Evolutionary conservation across 768 basidiomycete genomes (phyloP), one percentile per base, ranked within the genome.

Genomic region (Tulasnella sp.): DNA sequence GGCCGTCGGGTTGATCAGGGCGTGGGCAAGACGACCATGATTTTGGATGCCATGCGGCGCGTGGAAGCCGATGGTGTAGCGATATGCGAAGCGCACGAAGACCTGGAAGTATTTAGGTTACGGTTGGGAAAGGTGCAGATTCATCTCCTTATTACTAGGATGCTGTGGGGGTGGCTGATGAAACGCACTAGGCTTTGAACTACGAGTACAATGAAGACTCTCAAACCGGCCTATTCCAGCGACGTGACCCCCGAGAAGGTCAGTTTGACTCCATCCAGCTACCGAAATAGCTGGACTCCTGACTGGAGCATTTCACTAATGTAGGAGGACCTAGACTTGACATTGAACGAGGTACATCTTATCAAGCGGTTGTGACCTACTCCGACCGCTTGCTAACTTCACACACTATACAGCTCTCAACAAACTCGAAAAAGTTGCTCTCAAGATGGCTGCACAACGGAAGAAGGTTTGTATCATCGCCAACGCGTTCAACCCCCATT

Each of bases 191-290:
- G 70, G 88, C 91, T 14, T 80, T 94, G 44, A 91, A 94, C 76
- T 94, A 88, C 77, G 94, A 96, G 78, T 94, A 85, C 81, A 88
- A 90, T 74, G 91, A 92, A 80, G 90, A 92, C 78, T 89, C 88
- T 34, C 90, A 92, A 39, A 78, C 75, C 29, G 88, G 88, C 8
- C 79, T 95, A 26, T 94, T 94, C 80, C 90, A 91, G 77, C 81
- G 92, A 71, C 83, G 88, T 40, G 92, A 96, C 81, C 92, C 93
- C 19, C 80, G 89, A 78, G 92, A 95, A 84, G 91, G 87, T 84
- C 65, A 32, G 75, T n/a, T 6, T 47, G 6, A 22, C 37, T 9
- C n/a, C 47, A 64, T 71, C 39, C 40, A 4, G 35, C 17, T 22
- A 32, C 68, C 5, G n/a, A 29, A 41, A n/a, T n/a, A n/a, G n/a